Conservation (phyloP, 768 basidiomycete species). For the Paxillus rubicundulus region DNA sequence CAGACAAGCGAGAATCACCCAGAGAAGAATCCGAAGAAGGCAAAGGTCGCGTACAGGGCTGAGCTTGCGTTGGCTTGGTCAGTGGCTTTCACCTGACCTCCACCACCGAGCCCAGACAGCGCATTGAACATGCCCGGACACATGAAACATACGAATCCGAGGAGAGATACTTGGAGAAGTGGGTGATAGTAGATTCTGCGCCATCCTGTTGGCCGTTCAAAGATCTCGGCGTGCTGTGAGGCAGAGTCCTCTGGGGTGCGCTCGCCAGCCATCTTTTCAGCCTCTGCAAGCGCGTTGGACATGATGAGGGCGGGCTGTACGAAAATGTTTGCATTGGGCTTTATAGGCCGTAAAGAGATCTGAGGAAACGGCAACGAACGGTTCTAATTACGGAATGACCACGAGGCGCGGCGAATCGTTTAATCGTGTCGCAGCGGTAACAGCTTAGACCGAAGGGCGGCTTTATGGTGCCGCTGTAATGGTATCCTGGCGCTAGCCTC, state of each 20-base stretch:
- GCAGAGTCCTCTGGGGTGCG: slow-evolving; percentile 20
- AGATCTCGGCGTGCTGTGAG: slow-evolving; percentile 26
- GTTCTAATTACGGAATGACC: too few species aligned
- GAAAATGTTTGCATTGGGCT: too few species aligned
- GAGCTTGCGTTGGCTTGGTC: slow-evolving; percentile 69
- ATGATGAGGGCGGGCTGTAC: slow-evolving; percentile 3
- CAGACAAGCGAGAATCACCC: slow-evolving; percentile 45
- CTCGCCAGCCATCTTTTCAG: slow-evolving; percentile 17
- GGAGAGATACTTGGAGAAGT: slow-evolving; percentile 39
- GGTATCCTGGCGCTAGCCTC: not conserved
- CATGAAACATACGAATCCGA: slow-evolving; percentile 67
- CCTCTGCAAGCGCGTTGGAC: slow-evolving; percentile 16
- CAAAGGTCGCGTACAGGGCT: slow-evolving; percentile 63
- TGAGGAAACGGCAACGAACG: too few species aligned
- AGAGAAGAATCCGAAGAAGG: slow-evolving; percentile 62
- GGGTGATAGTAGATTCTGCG: slow-evolving; percentile 58
- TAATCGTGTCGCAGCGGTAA: too few species aligned
- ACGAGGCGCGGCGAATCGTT: too few species aligned
- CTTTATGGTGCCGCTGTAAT: too few species aligned
- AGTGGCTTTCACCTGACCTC: slow-evolving; percentile 64
- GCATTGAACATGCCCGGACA: slow-evolving; percentile 73
- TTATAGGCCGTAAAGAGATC: too few species aligned
- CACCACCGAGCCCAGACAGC: slow-evolving; percentile 75
- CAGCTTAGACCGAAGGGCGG: too few species aligned
- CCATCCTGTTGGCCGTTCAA: slow-evolving; percentile 50